Base-by-base conservation (phyloP, 768 basidiomycete genomes). In the Roridomyces roridus region DNA sequence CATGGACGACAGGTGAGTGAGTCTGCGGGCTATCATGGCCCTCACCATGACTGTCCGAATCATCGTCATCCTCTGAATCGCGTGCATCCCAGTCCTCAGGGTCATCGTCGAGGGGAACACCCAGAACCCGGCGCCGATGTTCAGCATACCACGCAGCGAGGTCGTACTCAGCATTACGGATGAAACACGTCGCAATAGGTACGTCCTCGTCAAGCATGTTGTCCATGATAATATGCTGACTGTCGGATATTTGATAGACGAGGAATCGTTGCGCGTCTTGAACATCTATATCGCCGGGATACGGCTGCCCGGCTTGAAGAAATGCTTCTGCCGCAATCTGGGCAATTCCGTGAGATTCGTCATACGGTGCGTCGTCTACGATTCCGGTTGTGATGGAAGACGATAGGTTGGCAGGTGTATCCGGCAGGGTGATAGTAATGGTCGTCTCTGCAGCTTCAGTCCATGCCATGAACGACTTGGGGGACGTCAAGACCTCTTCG, bases 391-490 rank as follows among this genome's bases (percentile, higher is more conserved):
- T 26, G 29, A 26, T 40, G 4, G 35, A 20, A 5, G 26, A 23
- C 20, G 40, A 3, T 3, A 8, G 20, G 15, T 26, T 14, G 20
- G 43, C 8, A 0, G 8, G 11, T 23, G 14, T 14, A 7, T 15
- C 37, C 1, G 23, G 36, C 4, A 49, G 12, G 4, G 12, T 18
- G 23, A 37, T 18, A 25, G 6, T 7, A 6, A 11, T 26, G 10
- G 43, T 31, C 7, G 51, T 23, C 5, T 52, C 42, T 0, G 5
- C 28, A 4, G 36, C 55, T 43, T 57, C 55, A 15, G 18, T 18
- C 55, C 55, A 57, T 0, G 36, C 41, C 55, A 57, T 57, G 0
- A 57, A 25, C n/a, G 48, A 5, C 12, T 49, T 34, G 0, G 46
- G 47, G 4, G 55, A 56, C 2, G 47, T 41, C 7, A 55, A 37